These are phyloP conservation scores for Voacanga thouarsii DNA, from an alignment of 257 asterid species.

Conservation along the genomic window DNA sequence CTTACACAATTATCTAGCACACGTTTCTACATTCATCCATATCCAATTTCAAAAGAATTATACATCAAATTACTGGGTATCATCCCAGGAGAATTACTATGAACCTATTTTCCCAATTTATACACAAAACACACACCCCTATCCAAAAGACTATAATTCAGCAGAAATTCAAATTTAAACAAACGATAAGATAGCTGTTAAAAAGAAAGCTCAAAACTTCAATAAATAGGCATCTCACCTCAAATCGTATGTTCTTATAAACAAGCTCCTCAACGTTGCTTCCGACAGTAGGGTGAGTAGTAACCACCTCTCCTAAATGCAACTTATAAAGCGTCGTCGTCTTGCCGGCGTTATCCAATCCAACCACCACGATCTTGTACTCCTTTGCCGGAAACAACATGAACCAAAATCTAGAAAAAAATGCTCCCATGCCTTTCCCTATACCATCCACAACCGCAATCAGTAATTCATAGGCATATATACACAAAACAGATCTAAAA, in stretches of 20 bases:
- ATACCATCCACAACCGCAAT: neutral
- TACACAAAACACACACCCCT: neutral
- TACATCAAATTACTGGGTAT: neutral
- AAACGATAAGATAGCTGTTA: neutral
- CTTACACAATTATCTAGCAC: neutral
- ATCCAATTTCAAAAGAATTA: neutral
- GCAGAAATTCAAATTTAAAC: neutral
- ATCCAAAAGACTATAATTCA: neutral
- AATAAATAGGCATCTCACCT: slow-evolving; percentile 38
- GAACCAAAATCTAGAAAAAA: slow-evolving; percentile 87
- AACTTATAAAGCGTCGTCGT: slow-evolving; percentile 90
- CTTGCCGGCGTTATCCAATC: slow-evolving; percentile 96
- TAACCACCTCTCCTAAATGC: slow-evolving; percentile 85
- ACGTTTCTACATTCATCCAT: neutral
- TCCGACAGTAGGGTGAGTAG: slow-evolving; percentile 97
- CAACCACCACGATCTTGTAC: slow-evolving; percentile 97
- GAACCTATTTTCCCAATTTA: neutral
- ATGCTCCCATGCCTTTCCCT: slow-evolving; percentile 66
- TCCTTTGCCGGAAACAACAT: slow-evolving; percentile 94
- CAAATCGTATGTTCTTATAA: slow-evolving; percentile 86
- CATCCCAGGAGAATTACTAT: neutral
- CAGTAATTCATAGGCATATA: neutral
- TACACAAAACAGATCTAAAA: neutral
- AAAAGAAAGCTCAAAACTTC: neutral
- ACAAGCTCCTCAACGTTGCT: slow-evolving; percentile 98